Base-by-base conservation (phyloP, 2,329 filamentous ascomycete species). In the Uncinocarpus reesii region DNA sequence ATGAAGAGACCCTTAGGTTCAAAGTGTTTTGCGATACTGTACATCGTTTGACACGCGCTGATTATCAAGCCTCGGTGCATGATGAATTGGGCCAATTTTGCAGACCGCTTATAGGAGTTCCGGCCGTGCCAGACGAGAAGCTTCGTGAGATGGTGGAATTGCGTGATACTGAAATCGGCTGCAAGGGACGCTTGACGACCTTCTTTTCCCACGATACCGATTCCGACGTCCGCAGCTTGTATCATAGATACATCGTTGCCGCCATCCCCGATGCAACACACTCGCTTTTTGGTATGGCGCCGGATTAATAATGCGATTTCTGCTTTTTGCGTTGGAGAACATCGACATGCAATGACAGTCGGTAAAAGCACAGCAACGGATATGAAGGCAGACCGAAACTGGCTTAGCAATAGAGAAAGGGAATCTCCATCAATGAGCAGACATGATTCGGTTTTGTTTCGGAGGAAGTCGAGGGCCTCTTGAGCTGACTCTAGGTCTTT, bases 191-290 rank as follows among this genome's bases (percentile, higher is more conserved):
- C 92, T 71, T 98, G 92, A 18, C 86, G 81, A 28, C 92, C 92
- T 71, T 98, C 92, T 71, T 98, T 98, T 52, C 92, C 92, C 0
- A 96, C 92, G 53, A 98, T 98, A 52, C 92, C 92, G 21, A 98
- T 90, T 52, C 93, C 93, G 0, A 98, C 89, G 60, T 98, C 92
- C 0, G 93, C 92, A 6, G 92, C 90, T 71, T 96, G 92, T 57
- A 98, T 98, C 92, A 98, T 98, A 57, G 84, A 90, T 4, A 98
- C 92, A 64, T 98, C 93, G 67, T 98, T 98, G 58, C 93, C 92
- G 56, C 92, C 92, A 61, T 98, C 92, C 31, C 92, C 92, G 57
- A 98, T 98, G 62, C 92, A 96, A 69, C 89, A 95, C 13, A 96
- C 86, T 11, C 93, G 84, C 67, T 96, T 96, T 66, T 86, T 88